phyloP scores from a whole-genome alignment of 441 rosid genomes.

The Dalechampia spathulata region DNA sequence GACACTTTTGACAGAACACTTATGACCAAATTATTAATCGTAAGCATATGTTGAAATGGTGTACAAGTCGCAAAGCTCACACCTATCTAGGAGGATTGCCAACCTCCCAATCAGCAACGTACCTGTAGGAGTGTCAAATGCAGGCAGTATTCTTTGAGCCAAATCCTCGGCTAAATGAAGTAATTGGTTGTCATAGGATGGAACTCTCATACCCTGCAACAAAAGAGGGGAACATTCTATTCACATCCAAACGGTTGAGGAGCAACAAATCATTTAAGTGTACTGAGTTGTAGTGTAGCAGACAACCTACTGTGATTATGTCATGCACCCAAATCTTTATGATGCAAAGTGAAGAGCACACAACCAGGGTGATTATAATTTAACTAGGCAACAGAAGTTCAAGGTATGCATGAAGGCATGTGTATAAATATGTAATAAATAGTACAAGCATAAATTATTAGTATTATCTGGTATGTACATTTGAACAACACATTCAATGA shows the following conservation, averaged over 20 bases:
- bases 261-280: neutral
- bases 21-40: neutral
- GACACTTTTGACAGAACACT: neutral
- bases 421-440: too few species aligned
- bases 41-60: neutral
- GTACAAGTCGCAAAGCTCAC: neutral
- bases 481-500: neutral
- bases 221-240: constrained; percentile 8
- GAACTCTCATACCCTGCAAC: constrained; percentile 78
- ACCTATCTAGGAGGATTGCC: neutral
- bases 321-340: neutral
- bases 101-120: neutral
- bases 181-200: constrained; percentile 75
- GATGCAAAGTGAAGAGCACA: neutral
- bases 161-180: constrained; percentile 85
- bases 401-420: too few species aligned
- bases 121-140: constrained; percentile 99
- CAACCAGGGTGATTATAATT: too few species aligned
- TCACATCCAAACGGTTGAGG: neutral
- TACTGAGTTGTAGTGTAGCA: neutral
- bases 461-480: neutral
- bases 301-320: neutral
- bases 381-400: too few species aligned
- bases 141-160: constrained; percentile 80
- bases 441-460: neutral